These are phyloP conservation scores for Eimeria brunetti DNA, from an alignment of 169 alveolate species.

Conservation along the genomic window DNA sequence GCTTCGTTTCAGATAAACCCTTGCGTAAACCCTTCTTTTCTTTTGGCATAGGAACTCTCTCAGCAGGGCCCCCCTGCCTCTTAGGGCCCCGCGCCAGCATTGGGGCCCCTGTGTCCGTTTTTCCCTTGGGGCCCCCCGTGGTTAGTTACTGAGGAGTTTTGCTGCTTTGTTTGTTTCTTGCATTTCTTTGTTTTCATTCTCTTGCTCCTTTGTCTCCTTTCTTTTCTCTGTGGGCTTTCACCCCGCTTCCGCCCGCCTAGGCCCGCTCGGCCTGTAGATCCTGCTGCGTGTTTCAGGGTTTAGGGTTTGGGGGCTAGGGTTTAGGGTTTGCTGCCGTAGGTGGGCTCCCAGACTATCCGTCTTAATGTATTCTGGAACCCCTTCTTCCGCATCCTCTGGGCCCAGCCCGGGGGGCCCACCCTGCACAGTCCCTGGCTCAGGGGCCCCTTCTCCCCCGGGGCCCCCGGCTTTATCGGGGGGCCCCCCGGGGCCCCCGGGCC, in stretches of 20 bases:
- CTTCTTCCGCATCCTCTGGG: slow-evolving; percentile 12
- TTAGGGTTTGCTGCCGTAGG: not conserved
- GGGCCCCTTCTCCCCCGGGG: not conserved
- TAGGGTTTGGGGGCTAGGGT: not conserved
- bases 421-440: not conserved
- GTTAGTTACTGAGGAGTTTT: not conserved
- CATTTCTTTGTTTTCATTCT: not conserved
- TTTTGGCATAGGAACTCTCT: not conserved
- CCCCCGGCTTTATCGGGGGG: not conserved
- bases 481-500: not conserved
- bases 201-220: not conserved
- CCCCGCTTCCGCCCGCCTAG: too few relatives aligned
- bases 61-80: not conserved
- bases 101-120: slow-evolving; percentile 3
- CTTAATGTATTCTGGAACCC: not conserved
- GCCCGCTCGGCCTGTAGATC: too few relatives aligned
- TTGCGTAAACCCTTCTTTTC: not conserved
- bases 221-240: not conserved
- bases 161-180: not conserved
- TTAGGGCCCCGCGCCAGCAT: not conserved
- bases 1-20: not conserved
- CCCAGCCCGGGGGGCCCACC: not conserved
- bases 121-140: not conserved
- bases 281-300: not conserved
- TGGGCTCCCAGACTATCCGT: not conserved